Base-by-base conservation (phyloP, 2,329 filamentous ascomycete species). In the Fusarium coicis region DNA sequence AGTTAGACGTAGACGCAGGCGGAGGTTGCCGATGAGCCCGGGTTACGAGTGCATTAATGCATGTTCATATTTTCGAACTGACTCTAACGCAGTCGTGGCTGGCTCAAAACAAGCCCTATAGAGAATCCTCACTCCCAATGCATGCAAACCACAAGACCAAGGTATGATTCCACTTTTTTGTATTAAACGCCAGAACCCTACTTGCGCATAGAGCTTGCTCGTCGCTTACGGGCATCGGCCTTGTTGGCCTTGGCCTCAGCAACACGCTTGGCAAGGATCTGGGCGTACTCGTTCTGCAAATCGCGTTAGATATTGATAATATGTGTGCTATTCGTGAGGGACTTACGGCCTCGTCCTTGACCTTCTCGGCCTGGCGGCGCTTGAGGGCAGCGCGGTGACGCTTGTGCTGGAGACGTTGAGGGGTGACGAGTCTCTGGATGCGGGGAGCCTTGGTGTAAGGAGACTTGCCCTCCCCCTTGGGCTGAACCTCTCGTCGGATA, bases 361-460 rank as follows among this genome's bases (percentile, higher is more conserved):
- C 91, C 87, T 95, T 93, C 90, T 99, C 96, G 83, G 95, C 88
- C 84, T 95, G 94, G 87, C 96, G 96, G 86, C 96, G 94, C 95
- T 99, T 99, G 88, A 99, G 93, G 83, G 96, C 96, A 83, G 97
- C 89, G 81, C 95, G 91, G 91, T 98, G 96, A 83, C 96, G 95
- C 94, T 98, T 99, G 93, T 97, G 96, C 92, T 99, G 96, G 84
- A 99, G 95, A 86, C 96, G 96, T 90, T 98, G 96, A 86, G 96
- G 96, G 83, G 96, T 99, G 82, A 99, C 95, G 82, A 99, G 94
- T 86, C 96, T 94, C 92, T 99, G 96, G 89, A 99, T 99, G 91
- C 96, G 97, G 87, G 96, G 96, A 82, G 96, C 96, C 94, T 99
- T 99, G 93, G 96, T 98, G 93, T 98, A 98, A 81, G 95, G 88